Evolutionary conservation across 805 yeast genomes (phyloP), one percentile per base, ranked within the genome.

Genomic region (Blastobotrys parvus): DNA sequence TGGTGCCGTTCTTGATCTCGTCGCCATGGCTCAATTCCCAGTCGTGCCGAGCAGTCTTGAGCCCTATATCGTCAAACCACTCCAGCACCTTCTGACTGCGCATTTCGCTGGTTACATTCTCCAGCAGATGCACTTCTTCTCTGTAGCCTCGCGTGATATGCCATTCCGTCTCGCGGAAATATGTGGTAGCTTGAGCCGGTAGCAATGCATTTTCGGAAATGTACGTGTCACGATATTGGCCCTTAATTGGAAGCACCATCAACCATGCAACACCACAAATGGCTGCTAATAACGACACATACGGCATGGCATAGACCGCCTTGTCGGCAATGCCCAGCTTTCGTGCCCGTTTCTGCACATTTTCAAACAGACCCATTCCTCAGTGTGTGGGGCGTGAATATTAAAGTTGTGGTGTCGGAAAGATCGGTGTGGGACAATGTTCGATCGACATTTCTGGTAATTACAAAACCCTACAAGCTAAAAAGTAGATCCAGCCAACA

Each of bases 131-230:
- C 59, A 76, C 53, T 62, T 80, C 83, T 35, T 72, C 73, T 46
- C 95, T 72, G 57, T 80, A 87, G 0, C 96, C 98, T 45, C 97
- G 69, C 25, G 87, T 75, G 43, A 83, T 68, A 55, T 89, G 86
- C 97, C 97, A 92, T 59, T 92, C 97, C 33, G 87, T 77, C 57
- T 90, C 97, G 43, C 97, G 72, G 60, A 85, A 92, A 59, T 87
- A 88, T 19, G 94, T 80, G 53, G 81, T 80, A 2, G 92, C 97
- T 60, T 92, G 97, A 0, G 94, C 89, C 5, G 99, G 97, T 85
- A 92, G 80, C 60, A 92, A 68, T 25, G 99, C 99, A 63, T 92
- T 92, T 58, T 92, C 99, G 5, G 94, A 82, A 10, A 89, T 82
- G 60, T 92, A 92, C 2, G 96, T 87, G 49, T 70, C 64, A 43